phyloP scores from a whole-genome alignment of 768 basidiomycete species.

The Royoungia palumana region DNA sequence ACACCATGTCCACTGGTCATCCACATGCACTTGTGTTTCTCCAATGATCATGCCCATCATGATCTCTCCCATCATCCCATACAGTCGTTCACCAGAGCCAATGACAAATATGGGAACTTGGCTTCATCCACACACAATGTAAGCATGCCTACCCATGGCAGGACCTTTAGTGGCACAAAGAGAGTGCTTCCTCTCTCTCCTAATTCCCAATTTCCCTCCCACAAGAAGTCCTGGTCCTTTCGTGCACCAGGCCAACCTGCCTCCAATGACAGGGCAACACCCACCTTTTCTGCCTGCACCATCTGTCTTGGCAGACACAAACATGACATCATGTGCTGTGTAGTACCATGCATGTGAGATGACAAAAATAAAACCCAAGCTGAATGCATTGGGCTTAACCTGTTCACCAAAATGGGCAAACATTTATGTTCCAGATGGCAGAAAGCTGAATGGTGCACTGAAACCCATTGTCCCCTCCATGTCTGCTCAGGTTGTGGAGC shows the following conservation, averaged over 20 bases:
- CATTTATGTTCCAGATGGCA: conserved; percentile 9
- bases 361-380: conserved; percentile 1
- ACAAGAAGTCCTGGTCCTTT: not conserved
- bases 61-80: too few relatives aligned
- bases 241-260: too few relatives aligned
- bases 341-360: conserved; percentile 21
- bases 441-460: not conserved
- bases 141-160: too few relatives aligned
- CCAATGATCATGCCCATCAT: too few relatives aligned
- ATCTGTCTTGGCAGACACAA: conserved; percentile 33
- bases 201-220: not conserved
- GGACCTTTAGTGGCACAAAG: not conserved
- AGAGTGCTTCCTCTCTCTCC: too few relatives aligned
- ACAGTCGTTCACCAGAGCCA: too few relatives aligned
- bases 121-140: too few relatives aligned
- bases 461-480: not conserved
- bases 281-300: conserved; percentile 19
- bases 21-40: too few relatives aligned
- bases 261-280: not conserved
- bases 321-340: conserved; percentile 25
- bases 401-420: conserved; percentile 12
- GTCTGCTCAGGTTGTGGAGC: conserved; percentile 10
- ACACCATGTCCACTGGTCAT: too few relatives aligned
- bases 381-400: not conserved
- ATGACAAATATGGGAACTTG: too few relatives aligned